Conservation (phyloP, 176 grass and related monocot genomes). For the Coix lacrymajobi region DNA sequence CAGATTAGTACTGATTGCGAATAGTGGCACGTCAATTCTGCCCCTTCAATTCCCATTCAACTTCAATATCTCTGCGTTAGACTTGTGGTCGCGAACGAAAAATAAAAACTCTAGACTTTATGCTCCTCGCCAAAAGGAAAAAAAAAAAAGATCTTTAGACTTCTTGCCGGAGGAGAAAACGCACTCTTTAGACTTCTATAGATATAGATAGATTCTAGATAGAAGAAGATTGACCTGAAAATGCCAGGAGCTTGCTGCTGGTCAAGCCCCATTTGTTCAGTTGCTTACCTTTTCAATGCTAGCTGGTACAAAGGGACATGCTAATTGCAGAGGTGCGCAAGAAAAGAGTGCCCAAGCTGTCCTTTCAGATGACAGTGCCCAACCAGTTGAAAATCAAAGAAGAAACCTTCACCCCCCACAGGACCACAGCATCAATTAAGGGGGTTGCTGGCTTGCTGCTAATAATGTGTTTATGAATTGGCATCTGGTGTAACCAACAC, state of each 20-base stretch:
- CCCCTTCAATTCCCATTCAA: background rate
- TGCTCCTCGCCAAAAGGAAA: too few relatives aligned
- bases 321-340: background rate
- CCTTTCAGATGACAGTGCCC: background rate
- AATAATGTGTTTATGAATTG: slow-evolving; percentile 4
- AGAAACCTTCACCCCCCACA: background rate
- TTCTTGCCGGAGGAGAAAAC: background rate
- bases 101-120: background rate
- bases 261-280: background rate
- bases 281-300: background rate
- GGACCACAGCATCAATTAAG: background rate
- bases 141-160: background rate
- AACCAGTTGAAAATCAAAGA: background rate
- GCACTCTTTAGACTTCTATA: too few relatives aligned
- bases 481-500: slow-evolving; percentile 16
- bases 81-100: background rate
- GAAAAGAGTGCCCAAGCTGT: background rate
- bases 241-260: background rate
- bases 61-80: background rate
- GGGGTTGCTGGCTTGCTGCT: background rate
- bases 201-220: background rate
- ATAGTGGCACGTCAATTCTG: background rate
- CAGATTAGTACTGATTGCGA: background rate
- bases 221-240: background rate
- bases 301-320: background rate